Base-by-base conservation (phyloP, 768 basidiomycete genomes). In the Amanita pallidorosea region DNA sequence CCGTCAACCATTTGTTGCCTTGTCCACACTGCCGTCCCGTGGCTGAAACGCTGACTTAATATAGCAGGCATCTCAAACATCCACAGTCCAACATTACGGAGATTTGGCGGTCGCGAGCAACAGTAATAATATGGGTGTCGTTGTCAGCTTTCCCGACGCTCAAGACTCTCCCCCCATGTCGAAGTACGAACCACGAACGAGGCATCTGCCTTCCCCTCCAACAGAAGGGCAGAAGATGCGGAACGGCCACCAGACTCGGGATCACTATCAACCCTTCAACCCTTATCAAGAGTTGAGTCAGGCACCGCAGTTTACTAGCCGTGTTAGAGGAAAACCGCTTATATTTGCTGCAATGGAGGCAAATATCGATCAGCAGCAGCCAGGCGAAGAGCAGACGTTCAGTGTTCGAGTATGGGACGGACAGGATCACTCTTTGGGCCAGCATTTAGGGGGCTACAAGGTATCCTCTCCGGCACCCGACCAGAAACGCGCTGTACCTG, bases 281-380 rank as follows among this genome's bases (percentile, higher is more conserved):
- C 54, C 52, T n/a, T 54, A 60, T 12, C 55, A 53, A 41, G 65
- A 63, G 50, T 51, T 61, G 4, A 38, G 59, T 17, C 64, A 58
- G 46, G 44, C 65, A 54, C 41, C 42, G 17, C 50, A 51, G 11
- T 15, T 45, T 2, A 51, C 56, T 31, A 49, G 47, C 5, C 56
- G 58, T 25, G 56, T 54, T 54, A 69, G 67, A 51, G 76, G 74
- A 17, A 78, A 76, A 18, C 81, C 83, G 1, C 68, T 80, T 20
- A 85, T 86, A 29, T 85, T 85, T 51, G 62, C 80, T 5, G 78
- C 81, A 3, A 79, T 76, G 73, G 67, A 70, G 11, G 47, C 63
- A n/a, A 51, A 51, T 15, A 45, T 51, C 5, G 50, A 51, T 18
- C 50, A 45, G 17, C 42, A 42, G 29, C 50, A 51, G 15, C 31